A percentile compares a stretch with the other conserved stretches of the same genome.
These are phyloP conservation scores for Clonostachys byssicola DNA, from an alignment of 2,329 filamentous ascomycete genomes.

Conservation along the genomic window DNA sequence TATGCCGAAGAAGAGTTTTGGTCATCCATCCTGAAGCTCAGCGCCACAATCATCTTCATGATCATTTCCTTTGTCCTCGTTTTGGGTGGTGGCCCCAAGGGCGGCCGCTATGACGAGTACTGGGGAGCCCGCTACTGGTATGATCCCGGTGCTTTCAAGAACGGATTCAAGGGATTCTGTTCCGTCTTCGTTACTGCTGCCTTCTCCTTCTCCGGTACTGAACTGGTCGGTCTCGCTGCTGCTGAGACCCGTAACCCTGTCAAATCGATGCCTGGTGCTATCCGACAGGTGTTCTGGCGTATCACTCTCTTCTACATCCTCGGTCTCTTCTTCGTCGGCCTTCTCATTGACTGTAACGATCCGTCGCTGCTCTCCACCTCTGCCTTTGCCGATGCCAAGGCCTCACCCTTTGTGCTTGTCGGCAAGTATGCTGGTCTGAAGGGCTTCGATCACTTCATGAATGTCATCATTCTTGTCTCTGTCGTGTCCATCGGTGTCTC, in stretches of 20 bases:
- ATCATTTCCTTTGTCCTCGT: slow-evolving; percentile 51
- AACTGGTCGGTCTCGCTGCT: slow-evolving; percentile 63
- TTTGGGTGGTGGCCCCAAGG: slow-evolving; percentile 46
- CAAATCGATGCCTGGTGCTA: slow-evolving; percentile 67
- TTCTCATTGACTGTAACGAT: slow-evolving; percentile 34
- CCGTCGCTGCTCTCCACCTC: slow-evolving; percentile 27
- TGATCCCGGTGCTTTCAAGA: slow-evolving; percentile 48
- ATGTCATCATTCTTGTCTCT: slow-evolving; percentile 44
- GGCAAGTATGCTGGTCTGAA: slow-evolving; percentile 38
- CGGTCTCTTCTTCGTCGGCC: slow-evolving; percentile 37
- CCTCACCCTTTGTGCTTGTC: slow-evolving; percentile 43
- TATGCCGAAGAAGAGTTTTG: slow-evolving; percentile 50
- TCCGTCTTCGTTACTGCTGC: slow-evolving; percentile 65
- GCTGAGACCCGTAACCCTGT: slow-evolving; percentile 62
- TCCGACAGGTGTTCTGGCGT: slow-evolving; percentile 63
- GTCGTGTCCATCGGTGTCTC: slow-evolving; percentile 49
- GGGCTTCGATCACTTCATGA: slow-evolving; percentile 43
- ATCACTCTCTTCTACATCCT: slow-evolving; percentile 41
- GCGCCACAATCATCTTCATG: slow-evolving; percentile 53
- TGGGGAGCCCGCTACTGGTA: slow-evolving; percentile 35
- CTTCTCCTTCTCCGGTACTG: slow-evolving; percentile 63
- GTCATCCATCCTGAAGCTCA: slow-evolving; percentile 46
- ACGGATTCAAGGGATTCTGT: slow-evolving; percentile 67
- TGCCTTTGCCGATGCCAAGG: slow-evolving; percentile 20
- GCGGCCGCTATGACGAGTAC: slow-evolving; percentile 29